Evolutionary conservation across 257 asterid genomes (phyloP).

Genomic region (Paraleonurus japonicus): DNA sequence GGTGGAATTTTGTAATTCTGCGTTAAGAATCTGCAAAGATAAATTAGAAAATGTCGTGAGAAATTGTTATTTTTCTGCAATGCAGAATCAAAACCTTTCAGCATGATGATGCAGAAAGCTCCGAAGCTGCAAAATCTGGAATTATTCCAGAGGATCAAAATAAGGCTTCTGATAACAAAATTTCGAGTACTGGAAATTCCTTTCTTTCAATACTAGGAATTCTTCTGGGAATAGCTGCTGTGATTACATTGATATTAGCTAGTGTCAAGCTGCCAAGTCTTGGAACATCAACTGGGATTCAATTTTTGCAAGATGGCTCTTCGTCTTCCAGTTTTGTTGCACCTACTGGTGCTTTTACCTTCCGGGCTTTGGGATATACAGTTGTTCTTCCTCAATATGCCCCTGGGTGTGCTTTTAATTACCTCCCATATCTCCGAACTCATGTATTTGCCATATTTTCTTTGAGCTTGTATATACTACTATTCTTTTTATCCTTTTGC

Average conservation of each 20-base stretch:
- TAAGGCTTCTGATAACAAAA: slow-evolving; percentile 30
- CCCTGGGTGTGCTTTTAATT: slow-evolving; percentile 54
- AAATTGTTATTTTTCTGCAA: neutral
- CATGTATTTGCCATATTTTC: neutral
- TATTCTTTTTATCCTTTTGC: neutral
- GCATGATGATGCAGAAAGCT: slow-evolving; percentile 38
- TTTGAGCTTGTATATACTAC: neutral
- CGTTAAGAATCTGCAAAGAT: neutral
- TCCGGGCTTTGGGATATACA: slow-evolving; percentile 69
- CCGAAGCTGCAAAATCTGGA: slow-evolving; percentile 29
- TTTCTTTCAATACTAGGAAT: slow-evolving; percentile 65
- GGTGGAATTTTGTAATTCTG: neutral
- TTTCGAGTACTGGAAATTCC: slow-evolving; percentile 35
- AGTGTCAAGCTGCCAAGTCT: slow-evolving; percentile 44
- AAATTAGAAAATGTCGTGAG: neutral
- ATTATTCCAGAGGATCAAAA: slow-evolving; percentile 32
- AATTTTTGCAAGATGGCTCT: slow-evolving; percentile 39
- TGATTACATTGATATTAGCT: slow-evolving; percentile 52
- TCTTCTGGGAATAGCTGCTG: slow-evolving; percentile 64
- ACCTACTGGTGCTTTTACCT: slow-evolving; percentile 53
- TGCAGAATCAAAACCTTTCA: slow-evolving; percentile 53
- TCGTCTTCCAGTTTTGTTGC: slow-evolving; percentile 41
- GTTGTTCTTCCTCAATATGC: slow-evolving; percentile 75
- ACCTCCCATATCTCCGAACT: neutral
- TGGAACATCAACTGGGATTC: slow-evolving; percentile 57